A percentile compares a stretch with the other conserved stretches of the same genome.
These are phyloP conservation scores for Candida smagusa DNA, from an alignment of 1,139 yeast species.

Conservation along the genomic window DNA sequence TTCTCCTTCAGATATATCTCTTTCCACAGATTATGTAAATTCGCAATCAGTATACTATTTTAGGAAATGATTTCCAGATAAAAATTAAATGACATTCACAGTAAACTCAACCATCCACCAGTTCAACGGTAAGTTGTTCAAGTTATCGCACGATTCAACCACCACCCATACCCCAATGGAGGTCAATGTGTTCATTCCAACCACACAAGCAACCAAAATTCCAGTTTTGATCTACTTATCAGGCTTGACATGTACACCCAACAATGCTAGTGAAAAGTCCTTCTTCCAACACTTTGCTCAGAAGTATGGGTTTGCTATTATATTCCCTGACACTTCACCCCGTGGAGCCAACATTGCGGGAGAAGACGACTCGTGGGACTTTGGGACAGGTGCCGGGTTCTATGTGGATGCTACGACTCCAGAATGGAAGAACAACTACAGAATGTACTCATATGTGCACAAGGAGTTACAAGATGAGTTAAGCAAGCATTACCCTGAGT, in stretches of 20 bases:
- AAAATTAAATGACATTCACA: constrained; percentile 4
- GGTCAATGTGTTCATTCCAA: constrained; percentile 79
- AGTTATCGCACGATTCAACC: constrained; percentile 69
- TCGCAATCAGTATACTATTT: no score
- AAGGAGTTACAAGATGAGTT: constrained; percentile 62
- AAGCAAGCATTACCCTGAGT: constrained; percentile 40
- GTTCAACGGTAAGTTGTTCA: constrained; percentile 74
- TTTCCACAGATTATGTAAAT: no score
- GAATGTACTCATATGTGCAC: constrained; percentile 83
- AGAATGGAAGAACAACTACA: constrained; percentile 71
- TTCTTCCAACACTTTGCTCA: constrained; percentile 80
- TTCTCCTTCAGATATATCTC: no score
- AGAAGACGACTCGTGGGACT: constrained; percentile 82
- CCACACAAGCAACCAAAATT: constrained; percentile 27
- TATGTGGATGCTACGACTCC: constrained; percentile 78
- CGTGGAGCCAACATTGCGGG: constrained; percentile 84
- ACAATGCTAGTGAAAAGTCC: constrained; percentile 94
- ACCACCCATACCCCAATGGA: constrained; percentile 73
- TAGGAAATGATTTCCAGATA: no score
- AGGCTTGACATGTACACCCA: constrained; percentile 91
- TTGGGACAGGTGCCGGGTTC: constrained; percentile 95
- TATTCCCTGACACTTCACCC: constrained; percentile 96
- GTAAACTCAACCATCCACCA: constrained; percentile 52
- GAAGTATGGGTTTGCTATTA: constrained; percentile 78
- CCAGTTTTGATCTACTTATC: constrained; percentile 83